Evolutionary conservation across 2,329 filamentous ascomycete species (phyloP), one percentile per base, ranked within the genome.

Genomic region (Elsinoe batatas): DNA sequence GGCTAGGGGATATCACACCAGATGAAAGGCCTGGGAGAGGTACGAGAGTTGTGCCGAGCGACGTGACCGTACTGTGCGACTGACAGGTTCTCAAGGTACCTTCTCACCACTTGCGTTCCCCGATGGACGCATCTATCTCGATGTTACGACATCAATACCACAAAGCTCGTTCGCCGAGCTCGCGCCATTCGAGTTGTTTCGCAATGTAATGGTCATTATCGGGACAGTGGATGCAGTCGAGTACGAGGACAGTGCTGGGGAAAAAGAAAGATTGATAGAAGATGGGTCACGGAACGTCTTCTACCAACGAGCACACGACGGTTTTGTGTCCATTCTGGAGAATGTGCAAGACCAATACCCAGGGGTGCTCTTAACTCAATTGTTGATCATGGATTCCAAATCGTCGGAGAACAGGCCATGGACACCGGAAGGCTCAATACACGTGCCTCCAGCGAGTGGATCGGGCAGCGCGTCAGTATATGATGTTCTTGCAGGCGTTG

Each of bases 41-140:
- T 91, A 84, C 69, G 44, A n/a, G 22, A 10, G 3, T 22, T 20
- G 59, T 40, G 58, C 58, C 38, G 58, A 12, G 8, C 49, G n/a
- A 10, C 13, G n/a, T 38, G 7, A 36, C 13, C 12, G 5, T 33
- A 12, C 12, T 33, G 18, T 10, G 6, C 26, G 46, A 50, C 22
- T 54, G 18, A 42, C 22, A 8, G 13, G 10, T 12, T 1, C 10
- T 42, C 13, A 69, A 95, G 90, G 89, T 71, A 91, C 93, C 84
- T 96, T 97, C 72, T 95, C 89, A 57, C 91, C 91, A 38, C 75
- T 93, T 64, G 88, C 87, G 12, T 95, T 93, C 69, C 90, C 89
- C 10, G 81, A 84, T 62, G 91, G 91, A 58, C 83, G 84, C 65
- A 85, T 97, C 59, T 79, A 96, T 64, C 96, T 93, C 77, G 87